phyloP scores from a whole-genome alignment of 2,329 filamentous ascomycete species.

The Venturia effusa region DNA sequence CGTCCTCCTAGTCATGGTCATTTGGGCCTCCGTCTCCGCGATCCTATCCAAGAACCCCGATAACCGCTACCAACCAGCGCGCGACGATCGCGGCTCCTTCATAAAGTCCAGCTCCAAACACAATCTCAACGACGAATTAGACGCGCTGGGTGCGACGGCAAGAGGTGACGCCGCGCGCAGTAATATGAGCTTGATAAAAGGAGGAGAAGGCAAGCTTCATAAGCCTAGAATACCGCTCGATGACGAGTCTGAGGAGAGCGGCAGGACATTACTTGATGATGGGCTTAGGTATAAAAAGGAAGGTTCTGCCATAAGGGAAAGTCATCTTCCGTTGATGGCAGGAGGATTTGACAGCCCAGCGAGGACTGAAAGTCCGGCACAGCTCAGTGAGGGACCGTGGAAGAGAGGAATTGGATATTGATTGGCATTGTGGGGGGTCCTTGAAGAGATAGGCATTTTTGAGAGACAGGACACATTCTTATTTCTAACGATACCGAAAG shows the following conservation, averaged over 20 bases:
- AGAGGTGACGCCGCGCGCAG: conserved; percentile 5
- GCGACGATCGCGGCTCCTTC: conserved; percentile 89
- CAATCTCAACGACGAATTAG: conserved; percentile 62
- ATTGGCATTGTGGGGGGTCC: neutral
- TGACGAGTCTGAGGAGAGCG: neutral
- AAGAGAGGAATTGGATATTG: conserved; percentile 4
- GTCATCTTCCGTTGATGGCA: neutral
- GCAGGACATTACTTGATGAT: neutral
- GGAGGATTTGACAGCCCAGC: neutral
- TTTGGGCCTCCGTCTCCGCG: conserved; percentile 66
- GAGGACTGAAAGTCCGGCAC: neutral
- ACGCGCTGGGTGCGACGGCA: conserved; percentile 27
- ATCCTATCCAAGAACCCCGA: conserved; percentile 88
- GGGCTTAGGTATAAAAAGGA: neutral
- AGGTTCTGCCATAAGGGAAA: neutral
- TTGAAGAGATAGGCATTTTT: neutral
- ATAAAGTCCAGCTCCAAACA: conserved; percentile 71
- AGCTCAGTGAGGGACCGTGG: conserved; percentile 39
- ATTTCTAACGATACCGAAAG: neutral
- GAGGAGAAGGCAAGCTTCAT: neutral
- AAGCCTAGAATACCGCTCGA: neutral
- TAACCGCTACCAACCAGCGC: conserved; percentile 90
- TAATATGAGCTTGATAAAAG: neutral
- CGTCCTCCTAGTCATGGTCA: conserved; percentile 51
- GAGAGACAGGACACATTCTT: neutral